phyloP scores from a whole-genome alignment of 768 basidiomycete genomes.

The Phlebiopsis flavidoalba region DNA sequence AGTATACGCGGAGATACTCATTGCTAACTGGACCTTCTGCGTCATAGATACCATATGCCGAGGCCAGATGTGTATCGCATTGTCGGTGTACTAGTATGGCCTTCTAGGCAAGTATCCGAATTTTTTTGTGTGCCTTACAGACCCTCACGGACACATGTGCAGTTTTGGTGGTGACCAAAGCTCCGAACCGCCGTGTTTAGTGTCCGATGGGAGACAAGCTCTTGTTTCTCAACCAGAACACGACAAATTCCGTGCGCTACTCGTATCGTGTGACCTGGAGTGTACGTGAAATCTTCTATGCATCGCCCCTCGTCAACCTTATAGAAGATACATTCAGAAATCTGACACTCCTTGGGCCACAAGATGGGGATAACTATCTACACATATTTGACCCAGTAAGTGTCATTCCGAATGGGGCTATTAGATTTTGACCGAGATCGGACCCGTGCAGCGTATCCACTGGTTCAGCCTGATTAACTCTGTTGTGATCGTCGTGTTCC shows the following conservation, averaged over 20 bases:
- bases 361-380: conserved; percentile 94
- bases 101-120: conserved; percentile 33
- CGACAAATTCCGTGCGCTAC: conserved; percentile 64
- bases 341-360: conserved; percentile 91
- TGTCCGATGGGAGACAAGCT: conserved; percentile 29
- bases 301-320: neutral
- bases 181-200: conserved; percentile 46
- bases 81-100: conserved; percentile 92
- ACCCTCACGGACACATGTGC: neutral
- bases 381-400: conserved; percentile 78
- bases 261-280: conserved; percentile 88
- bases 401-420: neutral
- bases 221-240: conserved; percentile 59
- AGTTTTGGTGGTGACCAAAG: conserved; percentile 65
- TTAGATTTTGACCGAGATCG: neutral
- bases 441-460: conserved; percentile 57
- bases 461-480: conserved; percentile 97
- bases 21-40: conserved; percentile 5
- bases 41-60: conserved; percentile 71
- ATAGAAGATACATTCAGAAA: conserved; percentile 39
- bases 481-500: conserved; percentile 84
- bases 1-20: neutral
- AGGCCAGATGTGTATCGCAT: conserved; percentile 71
- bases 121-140: neutral
- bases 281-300: conserved; percentile 36